A percentile compares a stretch with the other conserved stretches of the same genome.
Conservation (phyloP, 106 monocot species). For the Posidonia australis region DNA sequence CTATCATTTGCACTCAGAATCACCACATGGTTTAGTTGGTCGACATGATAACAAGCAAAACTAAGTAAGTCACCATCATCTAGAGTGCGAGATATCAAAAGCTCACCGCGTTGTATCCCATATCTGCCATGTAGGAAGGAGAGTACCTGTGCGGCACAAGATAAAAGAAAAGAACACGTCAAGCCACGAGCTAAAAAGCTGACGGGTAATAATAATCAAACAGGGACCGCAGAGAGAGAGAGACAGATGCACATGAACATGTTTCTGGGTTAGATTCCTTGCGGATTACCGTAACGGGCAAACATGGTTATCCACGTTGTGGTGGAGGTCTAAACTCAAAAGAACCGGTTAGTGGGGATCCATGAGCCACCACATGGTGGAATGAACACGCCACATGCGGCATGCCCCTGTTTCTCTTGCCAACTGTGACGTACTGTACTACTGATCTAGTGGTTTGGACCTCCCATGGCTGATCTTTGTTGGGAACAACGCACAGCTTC, state of each 20-base stretch:
- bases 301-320: no score
- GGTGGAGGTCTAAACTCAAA: no score
- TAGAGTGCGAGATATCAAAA: background rate
- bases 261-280: background rate
- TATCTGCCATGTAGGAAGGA: slow-evolving; percentile 14
- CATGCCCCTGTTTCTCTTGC: background rate
- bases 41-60: no score
- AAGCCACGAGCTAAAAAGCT: background rate
- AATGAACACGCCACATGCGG: slow-evolving; percentile 1
- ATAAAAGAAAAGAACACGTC: background rate
- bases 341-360: no score
- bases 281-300: no score
- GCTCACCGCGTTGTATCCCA: slow-evolving; percentile 16
- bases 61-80: no score
- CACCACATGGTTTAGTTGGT: no score
- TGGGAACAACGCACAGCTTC: no score
- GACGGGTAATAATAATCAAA: background rate
- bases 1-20: no score
- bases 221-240: no score
- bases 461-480: no score
- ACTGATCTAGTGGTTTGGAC: background rate
- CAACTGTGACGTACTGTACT: background rate
- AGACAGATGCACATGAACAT: background rate
- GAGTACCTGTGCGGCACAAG: slow-evolving; percentile 13
- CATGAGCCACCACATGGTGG: slow-evolving; percentile 3